A percentile compares a stretch with the other conserved stretches of the same genome.
phyloP scores from a whole-genome alignment of 2,329 filamentous ascomycete genomes.

The Aspergillus amoenus region DNA sequence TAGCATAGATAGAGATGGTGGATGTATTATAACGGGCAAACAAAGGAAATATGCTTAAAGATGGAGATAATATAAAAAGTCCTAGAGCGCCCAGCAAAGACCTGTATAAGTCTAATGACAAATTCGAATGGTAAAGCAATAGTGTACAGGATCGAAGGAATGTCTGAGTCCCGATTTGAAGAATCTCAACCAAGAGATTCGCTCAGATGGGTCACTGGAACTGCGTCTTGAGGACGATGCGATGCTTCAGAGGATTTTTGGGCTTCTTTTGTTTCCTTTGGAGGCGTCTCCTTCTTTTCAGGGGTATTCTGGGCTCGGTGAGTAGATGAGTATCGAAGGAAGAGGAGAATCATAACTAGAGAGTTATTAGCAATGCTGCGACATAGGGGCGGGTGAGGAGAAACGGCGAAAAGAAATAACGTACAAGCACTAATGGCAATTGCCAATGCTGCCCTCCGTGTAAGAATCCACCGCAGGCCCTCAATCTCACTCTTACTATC shows the following conservation, averaged over 20 bases:
- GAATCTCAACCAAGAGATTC: constrained; percentile 30
- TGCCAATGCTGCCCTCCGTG: constrained; percentile 62
- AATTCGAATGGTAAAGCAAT: not conserved
- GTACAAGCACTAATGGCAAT: constrained; percentile 53
- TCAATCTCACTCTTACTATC: constrained; percentile 93
- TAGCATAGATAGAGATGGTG: not conserved
- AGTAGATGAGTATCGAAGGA: constrained; percentile 46
- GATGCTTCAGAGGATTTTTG: not conserved
- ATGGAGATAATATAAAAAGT: not conserved
- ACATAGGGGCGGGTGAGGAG: too few species aligned
- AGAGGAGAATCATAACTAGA: constrained; percentile 49
- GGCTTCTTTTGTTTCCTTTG: constrained; percentile 30
- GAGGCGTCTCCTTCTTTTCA: constrained; percentile 33
- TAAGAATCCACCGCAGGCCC: constrained; percentile 80
- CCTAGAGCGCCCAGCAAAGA: too few species aligned
- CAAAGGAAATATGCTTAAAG: not conserved
- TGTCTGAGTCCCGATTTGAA: not conserved
- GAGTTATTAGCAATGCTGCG: constrained; percentile 11
- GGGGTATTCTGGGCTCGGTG: constrained; percentile 37
- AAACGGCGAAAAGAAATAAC: constrained; percentile 18
- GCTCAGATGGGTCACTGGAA: constrained; percentile 25
- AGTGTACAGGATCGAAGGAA: not conserved
- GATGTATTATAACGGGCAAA: not conserved
- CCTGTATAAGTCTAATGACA: not conserved
- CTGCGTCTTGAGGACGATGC: not conserved